phyloP scores from a whole-genome alignment of 495 filamentous ascomycete genomes.

The Lentithecium fluviatile region DNA sequence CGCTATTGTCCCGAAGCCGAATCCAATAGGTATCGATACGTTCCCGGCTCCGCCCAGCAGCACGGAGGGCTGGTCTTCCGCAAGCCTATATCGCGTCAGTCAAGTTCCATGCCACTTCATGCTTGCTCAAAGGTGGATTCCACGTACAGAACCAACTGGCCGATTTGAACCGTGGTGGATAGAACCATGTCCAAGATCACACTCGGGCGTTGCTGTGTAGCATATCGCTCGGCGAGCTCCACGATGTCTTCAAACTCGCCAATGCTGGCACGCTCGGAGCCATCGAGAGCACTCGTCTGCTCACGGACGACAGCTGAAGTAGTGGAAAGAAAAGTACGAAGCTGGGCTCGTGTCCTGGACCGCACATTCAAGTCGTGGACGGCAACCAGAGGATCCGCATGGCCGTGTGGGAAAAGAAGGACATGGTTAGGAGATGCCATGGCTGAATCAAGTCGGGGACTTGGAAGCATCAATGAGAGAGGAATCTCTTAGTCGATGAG shows the following conservation, averaged over 20 bases:
- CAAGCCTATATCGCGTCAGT: conserved; percentile 4
- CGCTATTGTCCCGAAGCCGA: conserved; percentile 18
- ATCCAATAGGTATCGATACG: conserved; percentile 16
- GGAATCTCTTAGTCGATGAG: background rate
- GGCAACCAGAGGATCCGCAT: conserved; percentile 15
- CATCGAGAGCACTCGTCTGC: conserved; percentile 7
- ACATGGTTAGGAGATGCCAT: conserved; percentile 19
- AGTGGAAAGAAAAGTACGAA: conserved; percentile 19
- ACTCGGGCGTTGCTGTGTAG: conserved; percentile 10
- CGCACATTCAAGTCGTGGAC: conserved; percentile 23
- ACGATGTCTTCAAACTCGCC: conserved; percentile 23
- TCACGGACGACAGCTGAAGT: conserved; percentile 8
- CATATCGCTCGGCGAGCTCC: conserved; percentile 22
- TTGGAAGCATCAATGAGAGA: conserved; percentile 2
- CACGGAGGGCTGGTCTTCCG: conserved; percentile 15
- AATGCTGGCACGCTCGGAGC: conserved; percentile 6
- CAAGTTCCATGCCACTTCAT: background rate
- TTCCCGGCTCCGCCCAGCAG: background rate
- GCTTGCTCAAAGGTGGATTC: background rate
- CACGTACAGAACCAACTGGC: conserved; percentile 13
- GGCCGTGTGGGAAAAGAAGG: conserved; percentile 23
- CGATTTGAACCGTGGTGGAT: conserved; percentile 22
- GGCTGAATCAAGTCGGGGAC: conserved; percentile 3
- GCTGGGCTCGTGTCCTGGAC: conserved; percentile 18
- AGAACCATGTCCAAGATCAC: conserved; percentile 18